Evolutionary conservation across 345 rosid genomes (phyloP), one percentile per base, ranked within the genome.

Genomic region (Brassica cretica): DNA sequence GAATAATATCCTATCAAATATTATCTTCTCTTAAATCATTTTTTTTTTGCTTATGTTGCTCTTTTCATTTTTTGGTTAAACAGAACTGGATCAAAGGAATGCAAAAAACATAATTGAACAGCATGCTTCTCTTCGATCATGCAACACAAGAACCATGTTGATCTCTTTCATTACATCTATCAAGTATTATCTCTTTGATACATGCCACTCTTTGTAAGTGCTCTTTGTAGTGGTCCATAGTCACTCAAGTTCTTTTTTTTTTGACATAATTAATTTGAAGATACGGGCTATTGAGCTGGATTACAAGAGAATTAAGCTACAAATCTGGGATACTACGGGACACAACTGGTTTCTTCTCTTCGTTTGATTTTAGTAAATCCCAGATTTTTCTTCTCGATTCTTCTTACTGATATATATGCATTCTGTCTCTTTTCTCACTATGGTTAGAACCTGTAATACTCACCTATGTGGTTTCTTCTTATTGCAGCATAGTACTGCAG

Each of bases 401-500:
- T 5, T 49, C 18, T 4, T 49, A 49, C n/a, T 51, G 8, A 24
- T 18, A 9, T 53, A 59, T 11, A 21, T 27, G 53, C 27, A 35
- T 19, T 21, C 0, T 53, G 8, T 30, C 24, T 61, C 12, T 51
- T 78, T 27, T 15, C 66, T 67, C 1, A 8, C 12, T 81, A 18
- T 73, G 59, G 33, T 58, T 37, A 15, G 35, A 76, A 68, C 10
- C 61, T 41, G 41, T 21, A 33, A 33, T 19, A 8, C 12, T 53
- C 44, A 14, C 14, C 37, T 35, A 8, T 60, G 5, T 44, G 24
- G 69, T 21, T 65, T 83, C 37, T 19, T 39, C 71, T 59, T 78
- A 74, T 37, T 84, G 85, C 94, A 95, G 99, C 98, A 68, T 93
- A 95, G 82, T 95, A 95, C 80, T 93, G 99, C 39, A 98, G 99